Conservation (phyloP, 192 early-diverging fungal genomes). For the Coemansia sp. region DNA sequence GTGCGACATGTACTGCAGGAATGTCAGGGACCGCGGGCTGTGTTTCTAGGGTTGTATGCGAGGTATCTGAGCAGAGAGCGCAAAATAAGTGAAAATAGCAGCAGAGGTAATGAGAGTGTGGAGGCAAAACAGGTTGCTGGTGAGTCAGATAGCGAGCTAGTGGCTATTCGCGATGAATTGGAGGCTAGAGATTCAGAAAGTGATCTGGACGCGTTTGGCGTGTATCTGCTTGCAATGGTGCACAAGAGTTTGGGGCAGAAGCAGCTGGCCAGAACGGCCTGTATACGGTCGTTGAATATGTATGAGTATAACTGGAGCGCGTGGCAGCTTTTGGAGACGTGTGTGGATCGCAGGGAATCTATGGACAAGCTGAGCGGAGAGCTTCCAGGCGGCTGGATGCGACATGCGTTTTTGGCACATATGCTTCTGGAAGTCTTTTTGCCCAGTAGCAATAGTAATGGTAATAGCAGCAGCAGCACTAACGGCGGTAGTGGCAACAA, state of each 20-base stretch:
- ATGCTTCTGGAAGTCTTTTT: slow-evolving; percentile 56
- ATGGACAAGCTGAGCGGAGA: slow-evolving; percentile 20
- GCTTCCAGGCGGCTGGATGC: slow-evolving; percentile 44
- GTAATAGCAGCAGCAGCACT: neutral
- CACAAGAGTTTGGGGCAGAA: slow-evolving; percentile 30
- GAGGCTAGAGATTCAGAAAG: slow-evolving; percentile 9
- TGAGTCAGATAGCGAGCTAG: slow-evolving; percentile 23
- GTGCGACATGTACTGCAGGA: slow-evolving; percentile 56
- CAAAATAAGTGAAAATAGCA: slow-evolving; percentile 16
- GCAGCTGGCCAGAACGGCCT: slow-evolving; percentile 52
- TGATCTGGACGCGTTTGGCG: slow-evolving; percentile 35
- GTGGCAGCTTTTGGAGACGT: slow-evolving; percentile 75
- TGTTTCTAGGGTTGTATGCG: slow-evolving; percentile 80
- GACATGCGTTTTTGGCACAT: slow-evolving; percentile 60
- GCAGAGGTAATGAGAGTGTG: neutral
- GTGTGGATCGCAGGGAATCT: slow-evolving; percentile 48
- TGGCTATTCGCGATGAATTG: slow-evolving; percentile 43
- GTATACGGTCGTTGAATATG: slow-evolving; percentile 65
- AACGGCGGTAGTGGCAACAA: slow-evolving; percentile 2
- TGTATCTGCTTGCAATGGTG: slow-evolving; percentile 41
- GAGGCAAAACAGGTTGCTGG: slow-evolving; percentile 1
- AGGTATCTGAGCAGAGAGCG: slow-evolving; percentile 64
- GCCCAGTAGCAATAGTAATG: slow-evolving; percentile 26
- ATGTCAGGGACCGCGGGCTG: slow-evolving; percentile 54
- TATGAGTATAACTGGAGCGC: slow-evolving; percentile 91